Evolutionary conservation across 306 rosid species (phyloP).

Genomic region (Pachyrhizus erosus): DNA sequence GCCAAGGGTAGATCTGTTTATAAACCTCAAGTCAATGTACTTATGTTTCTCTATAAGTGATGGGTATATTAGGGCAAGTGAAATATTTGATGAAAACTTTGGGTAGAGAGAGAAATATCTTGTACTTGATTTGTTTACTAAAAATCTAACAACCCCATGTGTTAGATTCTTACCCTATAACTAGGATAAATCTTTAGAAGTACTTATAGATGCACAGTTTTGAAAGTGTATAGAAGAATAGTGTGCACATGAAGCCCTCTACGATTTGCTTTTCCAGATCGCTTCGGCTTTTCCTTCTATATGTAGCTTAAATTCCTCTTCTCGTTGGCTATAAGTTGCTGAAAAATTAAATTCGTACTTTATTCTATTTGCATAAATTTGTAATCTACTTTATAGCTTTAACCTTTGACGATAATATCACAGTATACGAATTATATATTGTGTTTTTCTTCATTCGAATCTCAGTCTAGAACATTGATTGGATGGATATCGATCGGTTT

Average conservation of each 20-base stretch:
- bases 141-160: slow-evolving; percentile 73
- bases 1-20: slow-evolving; percentile 39
- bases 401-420: slow-evolving; percentile 6
- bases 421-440: background rate
- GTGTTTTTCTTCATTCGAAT: background rate
- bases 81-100: slow-evolving; percentile 36
- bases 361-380: slow-evolving; percentile 41
- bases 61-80: slow-evolving; percentile 29
- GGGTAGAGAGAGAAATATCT: slow-evolving; percentile 61
- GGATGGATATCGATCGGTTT: slow-evolving; percentile 3
- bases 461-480: slow-evolving; percentile 10
- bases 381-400: slow-evolving; percentile 21
- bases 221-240: slow-evolving; percentile 54
- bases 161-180: slow-evolving; percentile 72
- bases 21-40: slow-evolving; percentile 47
- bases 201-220: slow-evolving; percentile 51
- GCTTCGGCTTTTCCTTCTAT: slow-evolving; percentile 42
- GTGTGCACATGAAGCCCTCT: slow-evolving; percentile 64
- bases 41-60: slow-evolving; percentile 48
- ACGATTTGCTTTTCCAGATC: slow-evolving; percentile 41
- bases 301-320: slow-evolving; percentile 40
- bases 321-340: slow-evolving; percentile 45
- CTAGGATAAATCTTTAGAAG: slow-evolving; percentile 54
- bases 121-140: slow-evolving; percentile 61
- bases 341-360: slow-evolving; percentile 44